phyloP scores from a whole-genome alignment of 2,329 filamentous ascomycete species.

The Dothistroma septosporum region DNA sequence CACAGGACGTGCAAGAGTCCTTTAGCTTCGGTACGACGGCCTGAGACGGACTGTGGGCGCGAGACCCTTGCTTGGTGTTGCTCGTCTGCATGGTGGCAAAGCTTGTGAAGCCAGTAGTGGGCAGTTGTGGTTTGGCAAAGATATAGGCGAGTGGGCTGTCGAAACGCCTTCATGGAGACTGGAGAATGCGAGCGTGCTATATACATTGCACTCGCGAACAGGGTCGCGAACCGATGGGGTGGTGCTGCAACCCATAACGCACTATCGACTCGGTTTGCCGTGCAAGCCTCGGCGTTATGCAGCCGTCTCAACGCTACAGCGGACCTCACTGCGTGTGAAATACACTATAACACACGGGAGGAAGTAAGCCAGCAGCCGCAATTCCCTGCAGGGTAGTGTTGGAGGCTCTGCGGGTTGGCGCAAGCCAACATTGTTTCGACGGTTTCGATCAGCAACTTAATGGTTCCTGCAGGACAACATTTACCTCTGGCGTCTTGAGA shows the following conservation, averaged over 20 bases:
- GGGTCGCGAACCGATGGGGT: background rate
- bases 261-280: background rate
- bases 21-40: background rate
- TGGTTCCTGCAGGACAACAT: background rate
- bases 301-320: background rate
- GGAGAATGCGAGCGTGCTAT: background rate
- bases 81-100: background rate
- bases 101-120: background rate
- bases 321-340: background rate
- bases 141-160: background rate
- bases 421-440: background rate
- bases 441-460: background rate
- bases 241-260: background rate
- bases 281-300: background rate
- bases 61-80: background rate
- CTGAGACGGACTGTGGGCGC: background rate
- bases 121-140: background rate
- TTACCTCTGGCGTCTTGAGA: background rate
- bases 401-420: background rate
- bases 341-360: background rate
- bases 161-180: background rate
- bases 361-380: background rate
- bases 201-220: background rate
- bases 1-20: background rate
- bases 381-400: background rate